These are phyloP conservation scores for Leavenworthia alabamica DNA, from an alignment of 345 rosid genomes.

Conservation along the genomic window DNA sequence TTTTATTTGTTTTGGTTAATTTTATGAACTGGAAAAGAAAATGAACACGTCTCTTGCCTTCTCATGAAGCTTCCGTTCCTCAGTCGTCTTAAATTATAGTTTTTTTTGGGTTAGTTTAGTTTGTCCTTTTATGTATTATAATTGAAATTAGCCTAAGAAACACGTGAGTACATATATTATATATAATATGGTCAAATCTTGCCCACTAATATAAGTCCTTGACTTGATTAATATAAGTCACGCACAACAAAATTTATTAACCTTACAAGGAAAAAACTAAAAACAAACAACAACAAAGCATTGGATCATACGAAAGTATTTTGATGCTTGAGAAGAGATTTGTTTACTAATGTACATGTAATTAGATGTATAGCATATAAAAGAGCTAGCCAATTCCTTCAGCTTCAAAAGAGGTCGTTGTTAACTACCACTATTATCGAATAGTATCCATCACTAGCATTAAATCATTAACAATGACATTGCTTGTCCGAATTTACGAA, in stretches of 20 bases:
- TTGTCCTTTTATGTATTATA: neutral
- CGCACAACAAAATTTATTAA: neutral
- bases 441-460: constrained; percentile 6
- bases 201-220: too few species aligned
- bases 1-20: neutral
- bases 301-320: too few species aligned
- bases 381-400: neutral
- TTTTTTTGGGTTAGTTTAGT: neutral
- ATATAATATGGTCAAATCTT: neutral
- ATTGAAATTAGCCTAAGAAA: neutral
- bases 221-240: too few species aligned
- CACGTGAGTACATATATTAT: constrained; percentile 5
- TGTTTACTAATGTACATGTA: too few species aligned
- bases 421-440: neutral
- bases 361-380: too few species aligned
- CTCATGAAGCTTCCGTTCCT: constrained; percentile 5
- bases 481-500: constrained; percentile 9
- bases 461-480: neutral
- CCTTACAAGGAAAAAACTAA: neutral
- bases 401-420: neutral
- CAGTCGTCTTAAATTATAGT: neutral
- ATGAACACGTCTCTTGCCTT: constrained; percentile 1
- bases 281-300: too few species aligned
- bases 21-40: neutral
- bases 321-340: too few species aligned